phyloP scores from a whole-genome alignment of 495 filamentous ascomycete genomes.

The Glarea lozoyensis region DNA sequence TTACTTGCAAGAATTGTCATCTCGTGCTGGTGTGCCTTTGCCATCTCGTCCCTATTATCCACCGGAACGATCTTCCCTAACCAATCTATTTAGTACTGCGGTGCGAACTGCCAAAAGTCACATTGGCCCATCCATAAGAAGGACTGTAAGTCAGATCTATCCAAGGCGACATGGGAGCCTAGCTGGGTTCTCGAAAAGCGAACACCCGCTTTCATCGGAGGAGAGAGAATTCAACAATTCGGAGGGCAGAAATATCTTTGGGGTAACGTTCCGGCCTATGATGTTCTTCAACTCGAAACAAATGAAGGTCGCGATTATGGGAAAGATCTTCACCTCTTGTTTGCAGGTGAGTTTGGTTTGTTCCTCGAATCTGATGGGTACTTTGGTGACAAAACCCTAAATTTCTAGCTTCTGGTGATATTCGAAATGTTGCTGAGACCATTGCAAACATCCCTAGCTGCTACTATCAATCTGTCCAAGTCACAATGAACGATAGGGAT shows the following conservation, averaged over 20 bases:
- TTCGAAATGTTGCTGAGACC: conserved; percentile 34
- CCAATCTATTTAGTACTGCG: too few species aligned
- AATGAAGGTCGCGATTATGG: conserved; percentile 34
- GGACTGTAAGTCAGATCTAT: conserved; percentile 26
- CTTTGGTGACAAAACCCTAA: conserved; percentile 3
- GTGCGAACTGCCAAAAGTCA: conserved; percentile 25
- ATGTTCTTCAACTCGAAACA: conserved; percentile 28
- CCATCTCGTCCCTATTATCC: too few species aligned
- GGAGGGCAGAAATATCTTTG: conserved; percentile 27
- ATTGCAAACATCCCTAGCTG: conserved; percentile 24
- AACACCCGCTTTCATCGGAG: conserved; percentile 18
- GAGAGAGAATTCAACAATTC: not conserved
- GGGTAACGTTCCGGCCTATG: conserved; percentile 35
- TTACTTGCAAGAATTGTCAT: too few species aligned
- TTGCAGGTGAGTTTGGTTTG: conserved; percentile 25
- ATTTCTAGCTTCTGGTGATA: conserved; percentile 34
- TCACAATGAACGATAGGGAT: conserved; percentile 36
- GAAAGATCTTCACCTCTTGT: conserved; percentile 26
- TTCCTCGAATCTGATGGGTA: not conserved
- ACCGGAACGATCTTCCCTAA: too few species aligned
- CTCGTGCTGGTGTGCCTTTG: too few species aligned
- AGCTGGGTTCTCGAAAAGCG: conserved; percentile 20
- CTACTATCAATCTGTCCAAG: conserved; percentile 18
- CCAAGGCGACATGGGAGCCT: conserved; percentile 23
- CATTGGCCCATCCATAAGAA: conserved; percentile 30